phyloP scores from a whole-genome alignment of 352 stramenopile genomes.

The Pythium myriotylum region DNA sequence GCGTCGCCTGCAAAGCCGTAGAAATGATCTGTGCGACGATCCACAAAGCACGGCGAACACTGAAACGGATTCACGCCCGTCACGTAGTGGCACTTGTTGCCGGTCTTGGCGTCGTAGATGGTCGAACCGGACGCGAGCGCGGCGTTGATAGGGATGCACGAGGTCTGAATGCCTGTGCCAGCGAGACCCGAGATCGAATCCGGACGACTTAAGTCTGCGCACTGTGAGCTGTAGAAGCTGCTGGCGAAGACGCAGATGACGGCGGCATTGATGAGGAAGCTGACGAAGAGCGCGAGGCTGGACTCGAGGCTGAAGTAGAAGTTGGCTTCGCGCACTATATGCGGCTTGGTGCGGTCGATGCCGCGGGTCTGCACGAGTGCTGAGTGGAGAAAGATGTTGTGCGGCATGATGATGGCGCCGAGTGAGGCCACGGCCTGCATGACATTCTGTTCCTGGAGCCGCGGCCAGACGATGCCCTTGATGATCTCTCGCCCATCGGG shows the following conservation, averaged over 20 bases:
- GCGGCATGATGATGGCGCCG: constrained; percentile 93
- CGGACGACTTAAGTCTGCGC: constrained; percentile 46
- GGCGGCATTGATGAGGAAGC: constrained; percentile 91
- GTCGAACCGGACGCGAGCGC: constrained; percentile 50
- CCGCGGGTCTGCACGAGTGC: constrained; percentile 75
- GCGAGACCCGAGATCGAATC: constrained; percentile 58
- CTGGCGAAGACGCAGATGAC: constrained; percentile 91
- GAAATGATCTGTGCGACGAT: constrained; percentile 24
- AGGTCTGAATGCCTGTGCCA: constrained; percentile 57
- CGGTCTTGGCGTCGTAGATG: constrained; percentile 66
- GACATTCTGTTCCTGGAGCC: constrained; percentile 59
- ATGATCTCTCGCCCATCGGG: constrained; percentile 64
- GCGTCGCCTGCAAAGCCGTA: constrained; percentile 15
- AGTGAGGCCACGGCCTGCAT: constrained; percentile 79
- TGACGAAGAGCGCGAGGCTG: constrained; percentile 79
- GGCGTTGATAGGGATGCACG: constrained; percentile 57
- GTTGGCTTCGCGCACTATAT: constrained; percentile 56
- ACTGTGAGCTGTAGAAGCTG: constrained; percentile 81
- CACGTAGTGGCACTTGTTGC: constrained; percentile 47
- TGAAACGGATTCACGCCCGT: neutral
- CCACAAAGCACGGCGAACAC: constrained; percentile 59
- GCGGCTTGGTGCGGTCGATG: constrained; percentile 27
- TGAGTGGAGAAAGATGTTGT: constrained; percentile 96
- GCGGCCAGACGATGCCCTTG: constrained; percentile 71
- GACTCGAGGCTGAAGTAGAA: constrained; percentile 90